These are phyloP conservation scores for Ustilago sp. DNA, from an alignment of 1,284 basidiomycete species.

Conservation along the genomic window DNA sequence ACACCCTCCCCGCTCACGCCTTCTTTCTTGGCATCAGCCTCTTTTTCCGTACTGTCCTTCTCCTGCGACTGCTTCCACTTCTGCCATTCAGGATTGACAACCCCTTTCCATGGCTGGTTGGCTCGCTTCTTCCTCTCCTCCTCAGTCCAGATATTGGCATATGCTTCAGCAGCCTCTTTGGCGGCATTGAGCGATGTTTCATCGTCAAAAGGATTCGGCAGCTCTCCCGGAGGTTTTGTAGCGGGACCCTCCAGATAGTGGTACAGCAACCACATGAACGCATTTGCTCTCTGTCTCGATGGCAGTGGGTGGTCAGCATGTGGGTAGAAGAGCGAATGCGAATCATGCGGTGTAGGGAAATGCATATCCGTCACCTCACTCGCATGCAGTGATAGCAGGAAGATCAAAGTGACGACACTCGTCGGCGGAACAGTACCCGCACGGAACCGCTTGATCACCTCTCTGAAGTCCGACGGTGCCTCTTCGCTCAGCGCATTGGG, in stretches of 20 bases:
- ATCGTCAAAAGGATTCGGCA: constrained; percentile 65
- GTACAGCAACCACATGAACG: constrained; percentile 67
- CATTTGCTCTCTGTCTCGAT: constrained; percentile 56
- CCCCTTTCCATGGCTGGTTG: constrained; percentile 56
- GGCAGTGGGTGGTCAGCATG: constrained; percentile 58
- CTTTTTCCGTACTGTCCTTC: constrained; percentile 19
- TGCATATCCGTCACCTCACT: constrained; percentile 60
- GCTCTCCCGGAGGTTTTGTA: constrained; percentile 48
- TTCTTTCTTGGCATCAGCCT: not conserved
- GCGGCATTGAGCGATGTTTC: constrained; percentile 35
- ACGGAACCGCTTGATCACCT: constrained; percentile 57
- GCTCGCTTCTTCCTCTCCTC: constrained; percentile 47
- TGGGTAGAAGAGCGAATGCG: constrained; percentile 66
- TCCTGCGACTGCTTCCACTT: constrained; percentile 52
- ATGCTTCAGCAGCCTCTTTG: constrained; percentile 45
- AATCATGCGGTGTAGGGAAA: constrained; percentile 60
- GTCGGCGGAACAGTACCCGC: constrained; percentile 54
- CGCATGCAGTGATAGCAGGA: constrained; percentile 59
- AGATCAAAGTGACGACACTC: constrained; percentile 66
- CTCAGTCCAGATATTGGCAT: constrained; percentile 36
- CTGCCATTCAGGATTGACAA: constrained; percentile 56
- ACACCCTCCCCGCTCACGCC: constrained; percentile 14
- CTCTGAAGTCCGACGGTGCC: constrained; percentile 59
- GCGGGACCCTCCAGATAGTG: constrained; percentile 67
- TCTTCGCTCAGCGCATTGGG: constrained; percentile 57